A percentile compares a stretch with the other conserved stretches of the same genome.
Evolutionary conservation across 2,329 filamentous ascomycete species (phyloP).

Genomic region (Monosporascus sp.): DNA sequence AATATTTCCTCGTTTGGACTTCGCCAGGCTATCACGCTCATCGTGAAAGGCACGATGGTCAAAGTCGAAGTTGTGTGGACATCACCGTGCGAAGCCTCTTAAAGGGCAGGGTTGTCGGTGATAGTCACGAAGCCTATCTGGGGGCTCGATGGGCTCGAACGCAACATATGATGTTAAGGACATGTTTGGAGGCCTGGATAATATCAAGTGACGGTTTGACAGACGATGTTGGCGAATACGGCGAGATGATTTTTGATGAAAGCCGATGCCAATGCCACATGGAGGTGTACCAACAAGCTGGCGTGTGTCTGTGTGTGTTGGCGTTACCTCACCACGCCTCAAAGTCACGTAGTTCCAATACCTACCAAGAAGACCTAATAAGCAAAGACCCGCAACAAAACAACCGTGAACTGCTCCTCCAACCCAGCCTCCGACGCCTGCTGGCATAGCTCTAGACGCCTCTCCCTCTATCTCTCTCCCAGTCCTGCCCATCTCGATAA

Average conservation of each 20-base stretch:
- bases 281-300: not conserved
- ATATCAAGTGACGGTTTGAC: not conserved
- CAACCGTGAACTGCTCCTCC: not conserved
- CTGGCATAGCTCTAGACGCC: not conserved
- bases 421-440: not conserved
- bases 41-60: not conserved
- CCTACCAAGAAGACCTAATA: slow-evolving; percentile 1
- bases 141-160: too few relatives aligned
- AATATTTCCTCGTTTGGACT: not conserved
- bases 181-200: too few relatives aligned
- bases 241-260: slow-evolving; percentile 5
- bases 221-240: not conserved
- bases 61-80: not conserved
- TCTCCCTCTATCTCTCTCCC: not conserved
- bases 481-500: not conserved
- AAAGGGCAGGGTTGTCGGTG: too few relatives aligned
- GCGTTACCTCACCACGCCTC: slow-evolving; percentile 15
- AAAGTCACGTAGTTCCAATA: slow-evolving; percentile 7
- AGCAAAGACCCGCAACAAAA: not conserved
- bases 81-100: not conserved
- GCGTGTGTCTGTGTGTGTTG: slow-evolving; percentile 9
- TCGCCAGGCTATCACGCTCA: not conserved
- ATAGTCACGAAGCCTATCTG: too few relatives aligned
- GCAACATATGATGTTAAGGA: too few relatives aligned
- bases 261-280: slow-evolving; percentile 10